phyloP scores from a whole-genome alignment of 257 asterid species.

The Paulownia fortunei region DNA sequence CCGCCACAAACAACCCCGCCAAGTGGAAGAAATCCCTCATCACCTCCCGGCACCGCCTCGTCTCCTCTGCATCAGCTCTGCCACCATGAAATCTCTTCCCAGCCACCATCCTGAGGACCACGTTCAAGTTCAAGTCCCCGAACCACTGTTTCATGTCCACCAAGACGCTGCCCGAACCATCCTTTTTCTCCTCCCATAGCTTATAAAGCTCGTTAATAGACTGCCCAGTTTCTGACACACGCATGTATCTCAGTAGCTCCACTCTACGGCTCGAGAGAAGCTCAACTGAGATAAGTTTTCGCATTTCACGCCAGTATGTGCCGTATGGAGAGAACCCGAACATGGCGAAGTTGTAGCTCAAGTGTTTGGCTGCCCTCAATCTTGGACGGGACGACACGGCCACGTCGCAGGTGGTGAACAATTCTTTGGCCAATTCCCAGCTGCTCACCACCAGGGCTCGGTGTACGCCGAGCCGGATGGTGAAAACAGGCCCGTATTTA shows the following conservation, averaged over 20 bases:
- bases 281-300: no score
- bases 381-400: constrained; percentile 25
- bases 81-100: no score
- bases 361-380: constrained; percentile 11
- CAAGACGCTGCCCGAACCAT: background rate
- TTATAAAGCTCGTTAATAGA: no score
- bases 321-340: no score
- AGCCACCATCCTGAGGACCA: constrained; percentile 31
- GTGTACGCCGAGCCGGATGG: constrained; percentile 31
- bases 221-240: no score
- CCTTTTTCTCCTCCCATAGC: constrained; percentile 15
- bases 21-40: no score
- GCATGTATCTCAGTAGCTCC: no score
- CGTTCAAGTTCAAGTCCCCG: constrained; percentile 36
- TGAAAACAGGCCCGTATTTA: constrained; percentile 35
- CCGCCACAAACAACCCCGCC: background rate
- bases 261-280: no score
- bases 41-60: no score
- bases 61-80: no score
- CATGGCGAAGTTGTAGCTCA: no score
- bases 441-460: constrained; percentile 34
- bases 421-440: constrained; percentile 26
- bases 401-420: constrained; percentile 31
- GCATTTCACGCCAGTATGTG: no score
- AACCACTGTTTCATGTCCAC: constrained; percentile 42